Base-by-base conservation (phyloP, 805 yeast genomes). In the Metschnikowia noctiluminum region DNA sequence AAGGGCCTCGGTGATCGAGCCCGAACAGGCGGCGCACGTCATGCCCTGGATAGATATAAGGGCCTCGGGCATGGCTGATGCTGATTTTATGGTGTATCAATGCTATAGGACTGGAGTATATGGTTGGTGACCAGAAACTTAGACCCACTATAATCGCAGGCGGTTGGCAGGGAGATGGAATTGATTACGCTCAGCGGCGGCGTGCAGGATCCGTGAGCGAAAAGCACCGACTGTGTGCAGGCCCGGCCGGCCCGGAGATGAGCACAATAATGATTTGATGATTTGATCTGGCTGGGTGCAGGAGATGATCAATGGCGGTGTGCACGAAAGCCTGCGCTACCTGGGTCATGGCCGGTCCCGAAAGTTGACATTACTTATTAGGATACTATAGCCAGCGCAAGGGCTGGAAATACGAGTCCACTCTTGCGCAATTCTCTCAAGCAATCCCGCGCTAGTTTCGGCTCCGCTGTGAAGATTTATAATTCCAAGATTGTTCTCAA, bases 11-110 rank as follows among this genome's bases (percentile, higher is more conserved):
- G 65, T 54, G 32, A 63, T 51, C 15, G 66, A 52, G 3, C 58
- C 61, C 13, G 62, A 46, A 40, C 66, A 63, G 2, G 66, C 59
- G 6, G 58, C 64, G 36, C 66, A 63, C 28, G 66, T 62, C 66
- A 63, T 63, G 38, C 66, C 66, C 31, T 38, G 47, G 1, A 56
- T 45, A 11, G 50, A 52, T 4, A 54, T 27, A 6, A 40, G 16
- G 15, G 54, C 54, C 30, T 50, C 51, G 10, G 27, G 35, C 55
- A 49, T 52, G 36, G 8, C 38, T 21, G 5, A 3, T 34, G 36
- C 36, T 30, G 32, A 30, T 12, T 34, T 13, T 11, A 34, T 34
- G 36, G 14, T 8, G 12, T 13, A 7, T 13, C 3, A 11, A 2
- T 34, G 13, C 14, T 10, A 12, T 8, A 14, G 36, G 5, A 34